Base-by-base conservation (phyloP, 768 basidiomycete genomes). In the Gyrodon lividus region DNA sequence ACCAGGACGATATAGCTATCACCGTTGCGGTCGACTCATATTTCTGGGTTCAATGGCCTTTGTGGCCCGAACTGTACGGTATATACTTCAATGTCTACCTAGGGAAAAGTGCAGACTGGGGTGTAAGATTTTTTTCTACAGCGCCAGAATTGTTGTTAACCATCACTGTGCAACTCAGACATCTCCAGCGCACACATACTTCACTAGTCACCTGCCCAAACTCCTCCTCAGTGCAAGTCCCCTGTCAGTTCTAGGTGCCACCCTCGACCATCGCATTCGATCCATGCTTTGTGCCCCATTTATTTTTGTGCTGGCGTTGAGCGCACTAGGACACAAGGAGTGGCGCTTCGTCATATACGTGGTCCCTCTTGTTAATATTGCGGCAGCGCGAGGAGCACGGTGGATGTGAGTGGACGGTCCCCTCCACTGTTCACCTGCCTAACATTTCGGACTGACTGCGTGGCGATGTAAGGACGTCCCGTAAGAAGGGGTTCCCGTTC, bases 311-410 rank as follows among this genome's bases (percentile, higher is more conserved):
- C 67, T 63, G 2, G 58, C 86, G 3, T 80, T 98, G 66, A 94
- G 92, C 64, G 73, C 65, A 26, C 74, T 98, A 1, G 86, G 81
- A 0, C 97, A 99, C 71, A 99, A 99, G 66, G 97, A 99, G 70
- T 99, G 97, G 97, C 81, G 97, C 6, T 99, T 99, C 69, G 75
- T 98, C 50, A 78, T 92, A 7, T 98, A 98, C 62, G 78, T 84
- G 16, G 80, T 98, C 0, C 94, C 95, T 0, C 63, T 82, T 2
- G 74, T 92, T 68, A 96, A 97, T 59, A 67, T 94, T 3, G 81
- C 86, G 2, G 92, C 89, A 2, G 86, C 93, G 0, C 68, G 83
- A 14, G 86, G 83, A 3, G 74, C 82, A 2, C 65, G 72, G 5
- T 79, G 76, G 66, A 65, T 94, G 89, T 95, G 69, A 56, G 87